Conservation (phyloP, 495 filamentous ascomycete species). For the Neurospora cerealis region DNA sequence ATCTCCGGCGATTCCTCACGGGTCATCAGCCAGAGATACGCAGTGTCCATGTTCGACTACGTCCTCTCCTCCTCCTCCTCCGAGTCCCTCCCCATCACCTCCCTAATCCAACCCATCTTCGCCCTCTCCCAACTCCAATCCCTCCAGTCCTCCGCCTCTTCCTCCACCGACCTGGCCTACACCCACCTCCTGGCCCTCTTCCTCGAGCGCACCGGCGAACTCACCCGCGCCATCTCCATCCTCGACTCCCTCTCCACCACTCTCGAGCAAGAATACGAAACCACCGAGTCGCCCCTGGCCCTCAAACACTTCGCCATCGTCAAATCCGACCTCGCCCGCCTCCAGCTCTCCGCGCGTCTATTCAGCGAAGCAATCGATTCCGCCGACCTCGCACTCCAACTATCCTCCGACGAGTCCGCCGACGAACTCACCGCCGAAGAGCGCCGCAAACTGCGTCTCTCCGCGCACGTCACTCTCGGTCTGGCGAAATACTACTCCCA, state of each 20-base stretch:
- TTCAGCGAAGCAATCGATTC: conserved; percentile 60
- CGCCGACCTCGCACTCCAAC: conserved; percentile 59
- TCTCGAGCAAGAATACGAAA: conserved; percentile 75
- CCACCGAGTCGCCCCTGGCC: conserved; percentile 60
- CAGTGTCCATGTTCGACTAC: conserved; percentile 69
- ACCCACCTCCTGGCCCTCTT: conserved; percentile 73
- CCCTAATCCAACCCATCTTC: conserved; percentile 63
- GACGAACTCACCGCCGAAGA: conserved; percentile 41
- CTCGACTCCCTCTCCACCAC: conserved; percentile 54
- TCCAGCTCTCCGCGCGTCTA: conserved; percentile 54
- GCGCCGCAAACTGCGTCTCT: conserved; percentile 59
- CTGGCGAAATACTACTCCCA: conserved; percentile 64
- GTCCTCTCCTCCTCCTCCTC: conserved; percentile 46
- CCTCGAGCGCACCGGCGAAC: conserved; percentile 66
- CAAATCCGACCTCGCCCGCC: conserved; percentile 79
- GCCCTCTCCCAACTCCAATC: conserved; percentile 70
- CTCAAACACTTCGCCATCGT: conserved; percentile 69
- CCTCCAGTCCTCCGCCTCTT: conserved; percentile 30
- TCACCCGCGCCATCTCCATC: conserved; percentile 49
- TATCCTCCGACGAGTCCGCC: conserved; percentile 54
- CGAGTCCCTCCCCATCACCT: conserved; percentile 45
- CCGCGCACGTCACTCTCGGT: conserved; percentile 78
- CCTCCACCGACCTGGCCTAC: conserved; percentile 53
- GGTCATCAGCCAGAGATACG: conserved; percentile 65
- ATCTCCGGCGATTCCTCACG: conserved; percentile 68